Conservation (phyloP, 192 early-diverging fungal genomes). For the Backusella tuberculispora region DNA sequence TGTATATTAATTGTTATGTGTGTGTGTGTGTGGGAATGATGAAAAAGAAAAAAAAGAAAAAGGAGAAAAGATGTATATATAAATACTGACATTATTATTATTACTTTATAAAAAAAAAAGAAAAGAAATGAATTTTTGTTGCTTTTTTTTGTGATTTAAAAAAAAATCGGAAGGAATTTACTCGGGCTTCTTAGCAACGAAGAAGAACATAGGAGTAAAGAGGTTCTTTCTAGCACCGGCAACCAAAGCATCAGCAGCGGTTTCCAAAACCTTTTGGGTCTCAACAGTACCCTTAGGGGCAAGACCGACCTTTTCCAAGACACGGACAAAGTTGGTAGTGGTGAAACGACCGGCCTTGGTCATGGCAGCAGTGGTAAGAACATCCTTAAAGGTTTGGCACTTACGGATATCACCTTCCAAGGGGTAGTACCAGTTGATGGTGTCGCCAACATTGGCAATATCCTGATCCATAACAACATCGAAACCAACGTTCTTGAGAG, state of each 20-base stretch:
- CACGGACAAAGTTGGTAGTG: constrained; percentile 77
- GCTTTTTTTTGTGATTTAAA: constrained; percentile 7
- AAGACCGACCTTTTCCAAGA: constrained; percentile 81
- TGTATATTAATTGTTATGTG: constrained; percentile 14
- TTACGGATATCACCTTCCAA: constrained; percentile 66
- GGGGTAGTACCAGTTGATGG: constrained; percentile 83
- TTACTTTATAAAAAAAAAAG: not conserved
- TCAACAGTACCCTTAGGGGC: constrained; percentile 86
- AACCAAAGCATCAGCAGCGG: constrained; percentile 82
- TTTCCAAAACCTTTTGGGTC: constrained; percentile 80
- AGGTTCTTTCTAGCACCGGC: constrained; percentile 77
- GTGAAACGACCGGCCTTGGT: constrained; percentile 68
- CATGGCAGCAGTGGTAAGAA: constrained; percentile 48
- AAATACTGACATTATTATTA: constrained; percentile 3
- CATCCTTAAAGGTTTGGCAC: constrained; percentile 54
- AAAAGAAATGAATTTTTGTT: not conserved
- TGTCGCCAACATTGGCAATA: constrained; percentile 67
- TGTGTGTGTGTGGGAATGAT: constrained; percentile 9
- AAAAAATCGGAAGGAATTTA: not conserved
- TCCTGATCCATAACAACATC: constrained; percentile 73
- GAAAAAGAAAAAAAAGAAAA: not conserved
- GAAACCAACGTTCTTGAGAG: constrained; percentile 86
- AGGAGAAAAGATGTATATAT: not conserved
- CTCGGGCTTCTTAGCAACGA: constrained; percentile 73
- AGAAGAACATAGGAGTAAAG: constrained; percentile 96